Percentiles rank a stretch among this genome's conserved stretches.
Conservation (phyloP, 768 basidiomycete species). For the Strobilomyces echinocephalus region DNA sequence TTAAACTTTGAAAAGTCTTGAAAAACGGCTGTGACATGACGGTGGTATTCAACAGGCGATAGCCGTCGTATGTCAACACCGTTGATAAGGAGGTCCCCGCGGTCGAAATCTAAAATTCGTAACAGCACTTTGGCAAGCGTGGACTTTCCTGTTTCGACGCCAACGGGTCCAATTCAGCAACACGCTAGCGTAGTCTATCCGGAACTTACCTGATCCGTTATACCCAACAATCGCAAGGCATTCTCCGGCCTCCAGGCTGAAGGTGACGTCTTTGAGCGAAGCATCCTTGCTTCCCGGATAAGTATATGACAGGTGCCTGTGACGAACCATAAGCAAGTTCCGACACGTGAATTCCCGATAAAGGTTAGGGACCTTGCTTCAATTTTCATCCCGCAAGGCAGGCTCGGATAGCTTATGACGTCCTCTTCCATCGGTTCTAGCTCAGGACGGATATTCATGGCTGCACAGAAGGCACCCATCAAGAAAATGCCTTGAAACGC, state of each 20-base stretch:
- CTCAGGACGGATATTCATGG: slow-evolving; percentile 63
- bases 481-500: slow-evolving; percentile 84
- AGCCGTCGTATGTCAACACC: slow-evolving; percentile 61
- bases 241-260: slow-evolving; percentile 70
- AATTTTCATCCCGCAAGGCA: slow-evolving; percentile 60
- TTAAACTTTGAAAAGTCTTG: slow-evolving; percentile 83
- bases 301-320: slow-evolving; percentile 62
- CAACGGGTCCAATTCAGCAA: slow-evolving; percentile 6
- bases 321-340: slow-evolving; percentile 16
- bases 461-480: slow-evolving; percentile 81
- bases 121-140: slow-evolving; percentile 80
- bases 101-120: slow-evolving; percentile 72
- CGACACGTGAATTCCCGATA: slow-evolving; percentile 6
- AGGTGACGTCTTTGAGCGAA: slow-evolving; percentile 63
- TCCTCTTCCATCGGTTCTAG: slow-evolving; percentile 59
- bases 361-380: slow-evolving; percentile 52
- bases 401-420: slow-evolving; percentile 42
- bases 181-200: slow-evolving; percentile 6
- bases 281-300: slow-evolving; percentile 73
- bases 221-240: slow-evolving; percentile 81
- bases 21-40: slow-evolving; percentile 74
- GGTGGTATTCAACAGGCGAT: slow-evolving; percentile 67
- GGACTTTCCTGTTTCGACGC: slow-evolving; percentile 62
- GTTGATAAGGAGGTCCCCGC: slow-evolving; percentile 67
- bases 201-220: slow-evolving; percentile 68